Percentiles rank a stretch among this genome's conserved stretches.
Evolutionary conservation across 2,329 filamentous ascomycete species (phyloP).

Genomic region (Tolypocladium guangdongense): DNA sequence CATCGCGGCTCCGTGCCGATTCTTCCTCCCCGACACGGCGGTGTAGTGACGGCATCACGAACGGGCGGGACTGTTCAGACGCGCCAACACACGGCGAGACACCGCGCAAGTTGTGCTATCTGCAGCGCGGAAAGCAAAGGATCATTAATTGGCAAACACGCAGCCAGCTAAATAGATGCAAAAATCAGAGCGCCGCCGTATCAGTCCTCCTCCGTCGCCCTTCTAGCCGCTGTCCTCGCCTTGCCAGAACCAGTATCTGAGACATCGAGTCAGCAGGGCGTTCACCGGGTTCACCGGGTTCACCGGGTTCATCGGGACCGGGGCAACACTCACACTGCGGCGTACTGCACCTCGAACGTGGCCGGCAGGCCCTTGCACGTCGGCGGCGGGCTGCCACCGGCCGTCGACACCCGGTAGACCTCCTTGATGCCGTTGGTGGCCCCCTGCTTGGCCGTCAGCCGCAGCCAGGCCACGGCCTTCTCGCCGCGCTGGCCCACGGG

Average conservation of each 20-base stretch:
- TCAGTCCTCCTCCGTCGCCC: neutral
- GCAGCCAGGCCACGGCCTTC: constrained; percentile 71
- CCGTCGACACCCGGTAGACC: constrained; percentile 77
- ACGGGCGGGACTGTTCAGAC: too few relatives aligned
- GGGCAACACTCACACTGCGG: constrained; percentile 60
- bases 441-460: constrained; percentile 42
- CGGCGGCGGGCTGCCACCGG: constrained; percentile 64
- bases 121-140: neutral
- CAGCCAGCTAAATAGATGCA: neutral
- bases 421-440: constrained; percentile 57
- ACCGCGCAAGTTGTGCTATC: neutral
- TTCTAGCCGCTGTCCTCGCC: neutral
- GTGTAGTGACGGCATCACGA: too few relatives aligned
- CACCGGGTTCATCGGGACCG: too few relatives aligned
- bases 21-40: too few relatives aligned
- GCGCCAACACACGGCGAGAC: too few relatives aligned
- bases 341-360: constrained; percentile 66
- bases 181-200: neutral
- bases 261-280: neutral
- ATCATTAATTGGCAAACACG: too few relatives aligned
- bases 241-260: constrained; percentile 28
- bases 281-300: too few relatives aligned
- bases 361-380: constrained; percentile 57
- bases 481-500: constrained; percentile 50
- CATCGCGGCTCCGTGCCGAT: too few relatives aligned